A percentile compares a stretch with the other conserved stretches of the same genome.
Evolutionary conservation across 352 stramenopile genomes (phyloP).

Genomic region (Globisporangium nunn): DNA sequence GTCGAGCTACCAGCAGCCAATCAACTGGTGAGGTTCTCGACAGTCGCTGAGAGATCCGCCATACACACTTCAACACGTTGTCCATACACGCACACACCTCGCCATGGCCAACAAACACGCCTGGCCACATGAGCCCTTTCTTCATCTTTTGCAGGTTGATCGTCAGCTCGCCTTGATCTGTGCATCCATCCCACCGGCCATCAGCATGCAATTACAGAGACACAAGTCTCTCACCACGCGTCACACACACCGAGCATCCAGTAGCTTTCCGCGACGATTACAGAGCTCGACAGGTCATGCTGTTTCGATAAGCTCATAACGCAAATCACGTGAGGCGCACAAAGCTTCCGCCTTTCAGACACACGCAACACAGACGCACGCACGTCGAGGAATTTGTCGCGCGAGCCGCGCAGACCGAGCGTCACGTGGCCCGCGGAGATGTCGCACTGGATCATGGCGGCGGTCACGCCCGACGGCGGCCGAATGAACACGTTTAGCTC

Average conservation of each 20-base stretch:
- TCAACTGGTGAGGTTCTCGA: background rate
- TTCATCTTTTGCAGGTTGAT: constrained; percentile 95
- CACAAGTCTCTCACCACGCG: background rate
- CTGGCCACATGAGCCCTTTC: constrained; percentile 92
- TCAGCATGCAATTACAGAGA: background rate
- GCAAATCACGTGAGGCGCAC: too few species aligned
- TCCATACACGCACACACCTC: constrained; percentile 39
- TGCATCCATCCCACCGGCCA: background rate
- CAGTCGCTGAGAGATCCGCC: background rate
- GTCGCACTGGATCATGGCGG: constrained; percentile 79
- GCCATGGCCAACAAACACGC: constrained; percentile 83
- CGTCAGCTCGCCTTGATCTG: constrained; percentile 84
- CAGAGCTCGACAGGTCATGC: constrained; percentile 89
- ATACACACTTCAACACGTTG: constrained; percentile 1
- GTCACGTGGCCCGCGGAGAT: constrained; percentile 88
- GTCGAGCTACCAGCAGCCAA: constrained; percentile 54
- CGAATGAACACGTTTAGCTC: constrained; percentile 95
- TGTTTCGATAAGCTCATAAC: constrained; percentile 16
- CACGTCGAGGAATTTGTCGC: constrained; percentile 92
- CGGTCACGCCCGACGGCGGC: constrained; percentile 78
- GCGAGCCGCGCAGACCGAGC: constrained; percentile 83
- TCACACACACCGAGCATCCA: constrained; percentile 88
- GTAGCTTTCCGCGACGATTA: constrained; percentile 92
- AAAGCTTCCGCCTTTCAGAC: too few species aligned
- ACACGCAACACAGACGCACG: background rate